phyloP scores from a whole-genome alignment of 1,284 basidiomycete species.

The Lignosus rhinocerotis region DNA sequence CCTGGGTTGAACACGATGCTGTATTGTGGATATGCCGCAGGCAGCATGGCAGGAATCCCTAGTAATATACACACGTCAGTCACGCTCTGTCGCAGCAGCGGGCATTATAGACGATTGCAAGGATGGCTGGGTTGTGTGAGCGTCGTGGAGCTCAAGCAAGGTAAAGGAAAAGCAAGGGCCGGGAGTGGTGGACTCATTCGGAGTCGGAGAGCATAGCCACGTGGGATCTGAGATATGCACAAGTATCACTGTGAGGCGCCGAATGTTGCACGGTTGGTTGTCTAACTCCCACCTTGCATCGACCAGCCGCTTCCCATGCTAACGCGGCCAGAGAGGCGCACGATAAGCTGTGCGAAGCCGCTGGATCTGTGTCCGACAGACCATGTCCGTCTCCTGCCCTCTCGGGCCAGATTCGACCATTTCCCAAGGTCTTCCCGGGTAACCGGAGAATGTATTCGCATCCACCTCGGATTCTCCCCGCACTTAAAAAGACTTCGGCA shows the following conservation, averaged over 20 bases:
- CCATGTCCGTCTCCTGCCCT: slow-evolving; percentile 22
- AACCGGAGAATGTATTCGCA: slow-evolving; percentile 33
- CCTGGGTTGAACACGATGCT: no score
- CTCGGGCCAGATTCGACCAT: slow-evolving; percentile 24
- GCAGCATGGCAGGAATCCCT: no score
- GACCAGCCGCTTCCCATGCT: slow-evolving; percentile 24
- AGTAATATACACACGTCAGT: no score
- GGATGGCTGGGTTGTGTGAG: background rate
- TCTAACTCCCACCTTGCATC: background rate
- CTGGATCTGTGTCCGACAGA: slow-evolving; percentile 19
- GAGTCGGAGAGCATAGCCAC: slow-evolving; percentile 16
- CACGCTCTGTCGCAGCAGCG: no score
- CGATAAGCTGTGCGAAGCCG: slow-evolving; percentile 31
- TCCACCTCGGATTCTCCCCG: slow-evolving; percentile 33
- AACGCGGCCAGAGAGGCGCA: slow-evolving; percentile 12
- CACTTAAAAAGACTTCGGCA: slow-evolving; percentile 33
- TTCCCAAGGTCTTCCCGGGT: slow-evolving; percentile 26
- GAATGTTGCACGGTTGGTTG: background rate
- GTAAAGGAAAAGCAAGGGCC: background rate
- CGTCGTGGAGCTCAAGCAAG: background rate
- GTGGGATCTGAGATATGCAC: slow-evolving; percentile 14
- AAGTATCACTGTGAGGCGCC: background rate
- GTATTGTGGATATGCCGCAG: no score
- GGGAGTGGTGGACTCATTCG: no score
- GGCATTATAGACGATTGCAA: background rate